Evolutionary conservation across 2,329 filamentous ascomycete genomes (phyloP).

Genomic region (Claviceps sp.): DNA sequence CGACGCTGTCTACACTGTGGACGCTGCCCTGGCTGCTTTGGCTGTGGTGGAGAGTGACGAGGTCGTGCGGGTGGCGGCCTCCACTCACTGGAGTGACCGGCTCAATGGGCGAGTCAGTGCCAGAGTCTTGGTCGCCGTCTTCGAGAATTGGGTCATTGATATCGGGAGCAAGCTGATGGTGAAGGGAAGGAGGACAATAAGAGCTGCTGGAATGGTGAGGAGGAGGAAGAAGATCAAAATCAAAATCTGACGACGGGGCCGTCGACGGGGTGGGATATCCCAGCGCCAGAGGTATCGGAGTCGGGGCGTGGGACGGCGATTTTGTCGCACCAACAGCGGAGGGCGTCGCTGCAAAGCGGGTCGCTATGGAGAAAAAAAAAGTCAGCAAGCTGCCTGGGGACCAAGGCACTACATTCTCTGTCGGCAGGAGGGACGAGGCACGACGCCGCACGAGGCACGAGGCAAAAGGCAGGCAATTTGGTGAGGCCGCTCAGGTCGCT

Average conservation of each 20-base stretch:
- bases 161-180: constrained; percentile 35
- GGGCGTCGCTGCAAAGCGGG: constrained; percentile 5
- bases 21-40: constrained; percentile 8
- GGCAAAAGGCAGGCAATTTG: neutral
- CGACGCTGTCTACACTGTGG: neutral
- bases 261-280: constrained; percentile 4
- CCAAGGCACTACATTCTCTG: neutral
- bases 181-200: constrained; percentile 24
- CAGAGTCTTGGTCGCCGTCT: constrained; percentile 43
- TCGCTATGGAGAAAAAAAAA: neutral
- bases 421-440: neutral
- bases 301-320: constrained; percentile 4
- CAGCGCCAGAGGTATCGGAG: constrained; percentile 3
- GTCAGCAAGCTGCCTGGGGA: constrained; percentile 6
- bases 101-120: constrained; percentile 45
- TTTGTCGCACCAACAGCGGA: constrained; percentile 2
- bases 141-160: constrained; percentile 37
- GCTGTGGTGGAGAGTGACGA: constrained; percentile 27
- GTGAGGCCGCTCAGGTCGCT: neutral
- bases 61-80: constrained; percentile 40
- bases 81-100: constrained; percentile 49
- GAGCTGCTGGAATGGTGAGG: constrained; percentile 11
- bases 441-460: neutral
- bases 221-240: neutral
- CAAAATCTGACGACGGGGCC: constrained; percentile 1